Percentiles rank a stretch among this genome's conserved stretches.
phyloP scores from a whole-genome alignment of 441 rosid genomes.

The Euphorbia schlechtendalii region DNA sequence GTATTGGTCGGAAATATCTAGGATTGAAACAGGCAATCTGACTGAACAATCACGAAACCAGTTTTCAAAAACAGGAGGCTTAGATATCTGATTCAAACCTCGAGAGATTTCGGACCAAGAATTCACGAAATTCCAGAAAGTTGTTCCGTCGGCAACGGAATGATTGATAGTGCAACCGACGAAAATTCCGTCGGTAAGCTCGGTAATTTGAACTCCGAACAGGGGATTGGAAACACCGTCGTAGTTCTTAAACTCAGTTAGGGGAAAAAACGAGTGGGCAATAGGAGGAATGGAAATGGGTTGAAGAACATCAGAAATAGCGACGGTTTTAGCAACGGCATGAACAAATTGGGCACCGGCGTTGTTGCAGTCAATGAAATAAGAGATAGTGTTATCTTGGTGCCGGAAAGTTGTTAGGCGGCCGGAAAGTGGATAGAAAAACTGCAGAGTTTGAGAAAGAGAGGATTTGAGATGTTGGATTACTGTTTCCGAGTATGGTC shows the following conservation, averaged over 20 bases:
- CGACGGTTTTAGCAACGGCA: slow-evolving; percentile 14
- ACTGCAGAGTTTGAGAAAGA: slow-evolving; percentile 22
- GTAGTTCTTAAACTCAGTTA: background rate
- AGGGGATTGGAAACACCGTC: slow-evolving; percentile 22
- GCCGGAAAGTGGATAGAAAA: slow-evolving; percentile 24
- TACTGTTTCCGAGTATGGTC: background rate
- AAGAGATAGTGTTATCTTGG: slow-evolving; percentile 13
- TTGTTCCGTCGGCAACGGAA: slow-evolving; percentile 4
- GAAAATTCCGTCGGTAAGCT: slow-evolving; percentile 36
- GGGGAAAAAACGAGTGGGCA: slow-evolving; percentile 18
- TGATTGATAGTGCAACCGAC: slow-evolving; percentile 17
- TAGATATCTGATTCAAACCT: background rate
- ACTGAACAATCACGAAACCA: background rate
- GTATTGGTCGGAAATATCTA: background rate
- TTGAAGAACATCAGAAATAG: slow-evolving; percentile 17
- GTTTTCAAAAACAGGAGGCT: slow-evolving; percentile 3
- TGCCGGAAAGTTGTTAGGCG: slow-evolving; percentile 16
- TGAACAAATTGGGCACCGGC: too few species aligned
- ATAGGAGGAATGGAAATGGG: slow-evolving; percentile 13
- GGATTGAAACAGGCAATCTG: background rate
- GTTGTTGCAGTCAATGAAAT: too few species aligned
- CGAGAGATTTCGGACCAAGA: slow-evolving; percentile 8
- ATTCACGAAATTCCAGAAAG: slow-evolving; percentile 15
- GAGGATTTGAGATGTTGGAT: slow-evolving; percentile 3
- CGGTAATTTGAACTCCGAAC: slow-evolving; percentile 36